Percentiles rank a stretch among this genome's conserved stretches.
Conservation (phyloP, 768 basidiomycete species). For the Kwoniella sp. region DNA sequence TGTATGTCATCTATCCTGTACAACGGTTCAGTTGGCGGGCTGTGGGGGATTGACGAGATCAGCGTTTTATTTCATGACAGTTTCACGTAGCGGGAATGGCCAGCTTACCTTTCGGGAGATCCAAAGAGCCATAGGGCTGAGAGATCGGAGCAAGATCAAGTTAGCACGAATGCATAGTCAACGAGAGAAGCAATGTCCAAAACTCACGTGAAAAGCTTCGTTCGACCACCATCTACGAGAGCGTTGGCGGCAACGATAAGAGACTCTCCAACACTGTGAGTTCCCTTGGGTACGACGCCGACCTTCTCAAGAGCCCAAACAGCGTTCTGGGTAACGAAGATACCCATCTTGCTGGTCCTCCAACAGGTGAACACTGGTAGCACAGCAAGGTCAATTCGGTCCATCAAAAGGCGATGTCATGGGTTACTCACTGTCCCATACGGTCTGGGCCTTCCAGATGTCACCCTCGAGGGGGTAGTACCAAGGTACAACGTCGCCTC, state of each 20-base stretch:
- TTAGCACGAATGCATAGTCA: not conserved
- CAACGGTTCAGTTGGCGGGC: slow-evolving; percentile 35
- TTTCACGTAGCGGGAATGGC: too few relatives aligned
- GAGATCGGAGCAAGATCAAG: not conserved
- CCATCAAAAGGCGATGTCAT: not conserved
- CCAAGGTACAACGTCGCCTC: slow-evolving; percentile 64
- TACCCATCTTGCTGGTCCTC: slow-evolving; percentile 87
- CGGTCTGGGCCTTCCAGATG: slow-evolving; percentile 84
- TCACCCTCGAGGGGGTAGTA: slow-evolving; percentile 98
- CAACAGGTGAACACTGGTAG: slow-evolving; percentile 59
- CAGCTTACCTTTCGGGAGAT: slow-evolving; percentile 49
- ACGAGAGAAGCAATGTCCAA: not conserved
- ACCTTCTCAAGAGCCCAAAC: slow-evolving; percentile 75
- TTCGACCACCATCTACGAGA: slow-evolving; percentile 79
- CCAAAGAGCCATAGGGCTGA: slow-evolving; percentile 54
- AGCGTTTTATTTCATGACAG: not conserved
- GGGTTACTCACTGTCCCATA: slow-evolving; percentile 69
- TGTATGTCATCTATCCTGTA: slow-evolving; percentile 7
- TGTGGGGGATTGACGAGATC: not conserved
- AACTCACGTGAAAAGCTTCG: slow-evolving; percentile 62
- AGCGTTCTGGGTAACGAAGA: slow-evolving; percentile 76
- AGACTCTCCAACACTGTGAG: slow-evolving; percentile 82
- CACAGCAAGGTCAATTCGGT: slow-evolving; percentile 4
- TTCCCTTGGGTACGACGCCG: slow-evolving; percentile 86
- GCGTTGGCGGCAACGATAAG: slow-evolving; percentile 78